Evolutionary conservation across 2,329 filamentous ascomycete species (phyloP).

Genomic region (Aspergillus unguis): DNA sequence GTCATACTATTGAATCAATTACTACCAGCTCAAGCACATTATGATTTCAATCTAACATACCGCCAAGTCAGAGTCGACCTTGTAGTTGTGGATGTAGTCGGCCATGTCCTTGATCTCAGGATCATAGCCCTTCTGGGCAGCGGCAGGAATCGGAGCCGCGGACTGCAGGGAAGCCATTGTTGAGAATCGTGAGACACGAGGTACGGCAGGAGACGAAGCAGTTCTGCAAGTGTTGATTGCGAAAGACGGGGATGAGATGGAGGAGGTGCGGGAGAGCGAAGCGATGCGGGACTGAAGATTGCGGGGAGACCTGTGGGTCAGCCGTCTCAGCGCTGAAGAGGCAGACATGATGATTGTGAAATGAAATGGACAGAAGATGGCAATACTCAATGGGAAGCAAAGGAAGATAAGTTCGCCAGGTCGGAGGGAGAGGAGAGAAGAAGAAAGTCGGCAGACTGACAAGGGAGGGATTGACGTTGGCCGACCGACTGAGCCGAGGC

Average conservation of each 20-base stretch:
- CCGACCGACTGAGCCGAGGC: conserved; percentile 14
- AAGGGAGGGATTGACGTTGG: background rate
- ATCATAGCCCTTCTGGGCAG: conserved; percentile 64
- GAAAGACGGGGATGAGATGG: conserved; percentile 23
- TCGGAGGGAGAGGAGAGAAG: conserved; percentile 10
- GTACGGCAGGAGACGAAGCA: conserved; percentile 16
- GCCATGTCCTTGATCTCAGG: conserved; percentile 94
- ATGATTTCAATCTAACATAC: conserved; percentile 52
- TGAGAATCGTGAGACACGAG: conserved; percentile 37
- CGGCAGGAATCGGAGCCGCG: conserved; percentile 34
- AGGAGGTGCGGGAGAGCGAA: conserved; percentile 33
- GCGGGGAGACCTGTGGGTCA: conserved; percentile 41
- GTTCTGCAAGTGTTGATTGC: conserved; percentile 16
- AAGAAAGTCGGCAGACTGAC: conserved; percentile 3
- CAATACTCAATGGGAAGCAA: conserved; percentile 18
- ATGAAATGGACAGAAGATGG: conserved; percentile 11
- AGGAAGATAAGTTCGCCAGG: conserved; percentile 21
- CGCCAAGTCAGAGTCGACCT: conserved; percentile 86
- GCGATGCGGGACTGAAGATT: conserved; percentile 49
- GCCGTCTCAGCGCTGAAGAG: conserved; percentile 40
- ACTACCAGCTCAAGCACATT: background rate
- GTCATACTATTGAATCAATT: conserved; percentile 58
- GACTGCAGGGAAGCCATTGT: conserved; percentile 43
- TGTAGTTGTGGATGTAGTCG: conserved; percentile 87
- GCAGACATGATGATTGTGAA: conserved; percentile 35